phyloP scores from a whole-genome alignment of 257 asterid genomes.

The Capsicum chinense region DNA sequence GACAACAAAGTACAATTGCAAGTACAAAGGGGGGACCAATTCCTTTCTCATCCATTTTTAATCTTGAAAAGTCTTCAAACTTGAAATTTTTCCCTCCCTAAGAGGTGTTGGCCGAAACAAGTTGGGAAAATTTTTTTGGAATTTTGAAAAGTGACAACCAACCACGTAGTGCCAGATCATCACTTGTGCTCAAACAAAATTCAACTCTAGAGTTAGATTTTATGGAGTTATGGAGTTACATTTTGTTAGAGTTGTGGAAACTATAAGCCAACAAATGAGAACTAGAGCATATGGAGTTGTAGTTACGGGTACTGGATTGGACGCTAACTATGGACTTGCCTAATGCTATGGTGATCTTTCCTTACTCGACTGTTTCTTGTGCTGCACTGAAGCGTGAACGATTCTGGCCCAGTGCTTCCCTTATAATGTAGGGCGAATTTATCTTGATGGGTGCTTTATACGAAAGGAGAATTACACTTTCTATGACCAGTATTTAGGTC shows the following conservation, averaged over 20 bases:
- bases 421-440: constrained; percentile 12
- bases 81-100: too few relatives aligned
- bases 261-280: not conserved
- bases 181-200: too few relatives aligned
- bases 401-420: constrained; percentile 30
- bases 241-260: constrained; percentile 19
- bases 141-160: too few relatives aligned
- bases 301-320: constrained; percentile 28
- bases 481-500: constrained; percentile 41
- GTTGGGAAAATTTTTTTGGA: too few relatives aligned
- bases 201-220: too few relatives aligned
- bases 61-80: too few relatives aligned
- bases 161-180: too few relatives aligned
- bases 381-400: constrained; percentile 37
- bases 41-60: too few relatives aligned
- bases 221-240: not conserved
- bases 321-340: constrained; percentile 25
- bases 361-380: constrained; percentile 29
- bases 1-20: too few relatives aligned
- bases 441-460: constrained; percentile 43
- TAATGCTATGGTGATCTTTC: constrained; percentile 46
- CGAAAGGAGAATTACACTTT: constrained; percentile 34
- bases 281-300: constrained; percentile 25
- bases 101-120: too few relatives aligned
- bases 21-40: too few relatives aligned